These are phyloP conservation scores for Phytopythium montanum DNA, from an alignment of 352 stramenopile genomes.

Conservation along the genomic window DNA sequence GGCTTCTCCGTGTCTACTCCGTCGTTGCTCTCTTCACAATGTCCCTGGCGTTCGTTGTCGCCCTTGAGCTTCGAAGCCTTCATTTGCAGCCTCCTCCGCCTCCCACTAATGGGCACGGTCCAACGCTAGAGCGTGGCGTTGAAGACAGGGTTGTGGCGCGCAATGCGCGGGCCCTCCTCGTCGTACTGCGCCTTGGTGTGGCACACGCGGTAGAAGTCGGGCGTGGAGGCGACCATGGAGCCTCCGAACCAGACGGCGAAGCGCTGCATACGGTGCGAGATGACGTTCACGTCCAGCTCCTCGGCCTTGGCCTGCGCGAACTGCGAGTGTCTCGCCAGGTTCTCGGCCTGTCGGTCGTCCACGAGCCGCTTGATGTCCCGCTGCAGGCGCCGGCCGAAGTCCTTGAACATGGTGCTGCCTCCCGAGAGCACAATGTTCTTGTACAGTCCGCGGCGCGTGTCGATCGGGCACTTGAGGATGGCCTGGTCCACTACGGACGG, in stretches of 20 bases:
- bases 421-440: constrained; percentile 96
- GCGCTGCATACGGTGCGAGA: constrained; percentile 92
- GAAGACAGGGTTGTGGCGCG: constrained; percentile 94
- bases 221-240: constrained; percentile 92
- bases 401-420: constrained; percentile 97
- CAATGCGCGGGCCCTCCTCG: constrained; percentile 94
- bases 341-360: constrained; percentile 88
- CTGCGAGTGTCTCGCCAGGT: constrained; percentile 77
- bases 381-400: constrained; percentile 93
- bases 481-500: constrained; percentile 94
- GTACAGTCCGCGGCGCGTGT: constrained; percentile 92
- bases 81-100: neutral
- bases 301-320: constrained; percentile 63
- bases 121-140: constrained; percentile 90
- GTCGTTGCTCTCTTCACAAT: neutral
- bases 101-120: neutral
- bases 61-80: neutral
- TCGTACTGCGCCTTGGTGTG: constrained; percentile 97
- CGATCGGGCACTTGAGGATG: constrained; percentile 95
- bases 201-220: constrained; percentile 94
- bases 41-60: neutral
- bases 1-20: neutral
- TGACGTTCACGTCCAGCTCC: constrained; percentile 92
- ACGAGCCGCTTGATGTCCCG: constrained; percentile 93
- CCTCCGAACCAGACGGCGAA: constrained; percentile 96